phyloP scores from a whole-genome alignment of 139 green algal species.

The Diplosphaera chodatii region DNA sequence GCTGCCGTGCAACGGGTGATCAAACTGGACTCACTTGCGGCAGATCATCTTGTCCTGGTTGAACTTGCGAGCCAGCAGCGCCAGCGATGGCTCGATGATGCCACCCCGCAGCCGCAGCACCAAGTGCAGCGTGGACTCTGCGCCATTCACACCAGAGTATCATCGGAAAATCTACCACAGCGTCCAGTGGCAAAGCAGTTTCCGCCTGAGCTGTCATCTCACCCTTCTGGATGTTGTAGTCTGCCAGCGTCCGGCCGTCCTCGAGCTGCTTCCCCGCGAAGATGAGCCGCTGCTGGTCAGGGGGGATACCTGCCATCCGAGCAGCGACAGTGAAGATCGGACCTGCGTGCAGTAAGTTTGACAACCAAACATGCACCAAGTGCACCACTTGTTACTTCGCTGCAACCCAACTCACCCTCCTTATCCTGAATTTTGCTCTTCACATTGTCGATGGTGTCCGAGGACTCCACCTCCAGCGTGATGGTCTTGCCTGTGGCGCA shows the following conservation, averaged over 20 bases:
- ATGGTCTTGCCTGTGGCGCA: slow-evolving; percentile 68
- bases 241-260: slow-evolving; percentile 85
- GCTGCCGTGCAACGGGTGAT: no score
- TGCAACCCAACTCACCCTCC: slow-evolving; percentile 64
- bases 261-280: slow-evolving; percentile 96
- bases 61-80: slow-evolving; percentile 96
- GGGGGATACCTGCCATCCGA: slow-evolving; percentile 65
- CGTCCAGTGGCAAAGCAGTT: no score
- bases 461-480: slow-evolving; percentile 68
- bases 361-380: no score
- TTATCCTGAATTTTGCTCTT: slow-evolving; percentile 96
- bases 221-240: slow-evolving; percentile 44
- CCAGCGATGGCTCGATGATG: slow-evolving; percentile 99
- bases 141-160: no score
- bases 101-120: slow-evolving; percentile 94
- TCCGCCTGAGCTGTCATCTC: no score
- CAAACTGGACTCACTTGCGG: slow-evolving; percentile 97
- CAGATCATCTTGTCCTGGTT: slow-evolving; percentile 99
- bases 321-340: no score
- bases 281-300: slow-evolving; percentile 93
- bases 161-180: no score
- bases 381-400: no score
- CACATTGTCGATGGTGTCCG: slow-evolving; percentile 87
- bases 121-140: slow-evolving; percentile 97
- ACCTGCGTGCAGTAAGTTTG: no score